Conservation (phyloP, 306 rosid genomes). For the Ceratonia siliqua region DNA sequence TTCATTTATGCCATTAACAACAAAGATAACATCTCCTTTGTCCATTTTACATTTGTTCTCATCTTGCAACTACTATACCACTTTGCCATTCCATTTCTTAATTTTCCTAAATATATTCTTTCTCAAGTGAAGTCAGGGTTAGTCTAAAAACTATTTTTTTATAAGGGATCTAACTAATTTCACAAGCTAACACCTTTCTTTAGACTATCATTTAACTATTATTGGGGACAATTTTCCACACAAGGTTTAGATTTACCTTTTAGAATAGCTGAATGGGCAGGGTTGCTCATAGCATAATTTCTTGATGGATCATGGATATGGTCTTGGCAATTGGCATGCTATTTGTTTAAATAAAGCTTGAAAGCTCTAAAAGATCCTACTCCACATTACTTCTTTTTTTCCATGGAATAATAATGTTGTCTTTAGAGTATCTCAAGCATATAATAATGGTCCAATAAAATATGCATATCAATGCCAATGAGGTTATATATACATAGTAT, state of each 20-base stretch:
- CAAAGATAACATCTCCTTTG: constrained; percentile 26
- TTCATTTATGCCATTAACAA: constrained; percentile 30
- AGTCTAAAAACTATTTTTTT: neutral
- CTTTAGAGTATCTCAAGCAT: constrained; percentile 36
- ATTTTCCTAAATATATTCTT: neutral
- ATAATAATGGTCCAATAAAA: constrained; percentile 37
- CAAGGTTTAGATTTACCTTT: neutral
- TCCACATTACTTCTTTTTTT: constrained; percentile 23
- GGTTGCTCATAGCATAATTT: neutral
- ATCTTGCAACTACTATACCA: neutral
- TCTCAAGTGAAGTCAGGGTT: neutral
- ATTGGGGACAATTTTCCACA: neutral
- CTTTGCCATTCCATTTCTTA: neutral
- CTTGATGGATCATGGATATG: no score
- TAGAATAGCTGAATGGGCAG: constrained; percentile 8
- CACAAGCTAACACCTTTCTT: neutral
- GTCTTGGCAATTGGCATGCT: neutral
- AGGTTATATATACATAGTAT: constrained; percentile 35
- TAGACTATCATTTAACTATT: neutral
- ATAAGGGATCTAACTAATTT: neutral
- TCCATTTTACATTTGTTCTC: constrained; percentile 38
- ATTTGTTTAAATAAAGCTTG: neutral
- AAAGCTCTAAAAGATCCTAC: neutral
- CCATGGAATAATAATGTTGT: constrained; percentile 33
- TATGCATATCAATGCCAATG: constrained; percentile 36